Conservation (phyloP, 192 early-diverging fungal genomes). For the Lunasporangiospora selenospora region DNA sequence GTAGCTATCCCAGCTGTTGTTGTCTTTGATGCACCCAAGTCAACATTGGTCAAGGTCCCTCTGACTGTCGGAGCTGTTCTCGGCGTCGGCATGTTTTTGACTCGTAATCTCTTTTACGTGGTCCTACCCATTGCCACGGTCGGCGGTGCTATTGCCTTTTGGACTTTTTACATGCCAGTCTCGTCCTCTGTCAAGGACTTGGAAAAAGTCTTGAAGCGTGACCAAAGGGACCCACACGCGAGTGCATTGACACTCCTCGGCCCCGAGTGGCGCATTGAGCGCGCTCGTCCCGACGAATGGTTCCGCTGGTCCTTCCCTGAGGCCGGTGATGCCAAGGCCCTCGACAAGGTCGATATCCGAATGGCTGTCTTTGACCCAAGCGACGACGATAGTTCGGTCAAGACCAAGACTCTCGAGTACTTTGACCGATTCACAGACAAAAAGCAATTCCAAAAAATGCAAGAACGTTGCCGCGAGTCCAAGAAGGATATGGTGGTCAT, state of each 20-base stretch:
- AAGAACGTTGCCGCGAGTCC: neutral
- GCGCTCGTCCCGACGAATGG: slow-evolving; percentile 21
- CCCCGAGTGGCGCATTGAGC: slow-evolving; percentile 19
- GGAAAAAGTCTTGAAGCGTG: slow-evolving; percentile 19
- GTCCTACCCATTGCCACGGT: slow-evolving; percentile 7
- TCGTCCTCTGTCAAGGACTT: slow-evolving; percentile 18
- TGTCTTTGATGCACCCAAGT: slow-evolving; percentile 9
- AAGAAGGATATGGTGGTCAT: neutral
- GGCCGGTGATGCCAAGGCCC: neutral
- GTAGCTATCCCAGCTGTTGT: slow-evolving; percentile 26
- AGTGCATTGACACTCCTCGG: slow-evolving; percentile 15
- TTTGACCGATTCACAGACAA: slow-evolving; percentile 14
- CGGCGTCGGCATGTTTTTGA: slow-evolving; percentile 19
- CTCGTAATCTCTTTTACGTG: slow-evolving; percentile 13
- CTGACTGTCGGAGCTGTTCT: slow-evolving; percentile 13
- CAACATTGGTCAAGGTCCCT: slow-evolving; percentile 10
- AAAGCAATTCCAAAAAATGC: neutral
- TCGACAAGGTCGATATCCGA: slow-evolving; percentile 24
- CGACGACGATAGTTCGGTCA: slow-evolving; percentile 22
- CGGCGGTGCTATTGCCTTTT: slow-evolving; percentile 19
- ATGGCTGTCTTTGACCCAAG: slow-evolving; percentile 33
- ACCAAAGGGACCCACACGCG: slow-evolving; percentile 1
- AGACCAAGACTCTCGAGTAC: slow-evolving; percentile 9
- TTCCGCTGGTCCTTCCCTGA: slow-evolving; percentile 34
- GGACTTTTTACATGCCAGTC: slow-evolving; percentile 10